Base-by-base conservation (phyloP, 345 rosid genomes). In the Aquilaria malaccensis region DNA sequence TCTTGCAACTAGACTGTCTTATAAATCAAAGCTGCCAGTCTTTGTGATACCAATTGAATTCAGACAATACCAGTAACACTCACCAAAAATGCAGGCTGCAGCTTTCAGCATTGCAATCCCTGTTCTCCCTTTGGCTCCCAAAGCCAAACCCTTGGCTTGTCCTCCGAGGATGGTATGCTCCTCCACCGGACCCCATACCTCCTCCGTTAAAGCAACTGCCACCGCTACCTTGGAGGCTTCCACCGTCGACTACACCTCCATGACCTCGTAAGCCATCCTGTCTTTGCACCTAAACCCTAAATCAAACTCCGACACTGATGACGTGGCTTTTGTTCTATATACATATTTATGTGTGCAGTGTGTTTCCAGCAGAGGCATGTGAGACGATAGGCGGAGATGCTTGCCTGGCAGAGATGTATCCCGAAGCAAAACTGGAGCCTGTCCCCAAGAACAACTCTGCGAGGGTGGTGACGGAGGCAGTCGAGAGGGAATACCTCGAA, bases 291-390 rank as follows among this genome's bases (percentile, higher is more conserved):
- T 49, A n/a, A 2, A 12, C 6, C 22, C 13, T 0, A 11, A 53
- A 32, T 52, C 11, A 10, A 50, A n/a, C 10, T 13, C 31, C 6
- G 12, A 9, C 10, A n/a, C 15, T 11, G n/a, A 31, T 3, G 10
- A 13, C 53, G 29, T 31, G n/a, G 3, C 13, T n/a, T 10, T 11
- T 50, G 22, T 7, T 33, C 3, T 12, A 10, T 15, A 0, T 5
- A 11, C 22, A 7, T 46, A 30, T 13, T 22, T 22, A 22, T 22
- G 22, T 22, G 22, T 53, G 58, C 76, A 84, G 93, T 15, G 93
- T 86, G 33, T 88, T 86, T 61, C 93, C 93, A 67, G 96, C 86
- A 2, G 96, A 88, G 66, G 96, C 96, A 45, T 88, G 92, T 33
- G 92, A 85, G 63, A 70, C 74, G n/a, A 52, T 85, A 4, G 85